Conservation (phyloP, 305 asterid genomes). For the Caryopteris hybrid region DNA sequence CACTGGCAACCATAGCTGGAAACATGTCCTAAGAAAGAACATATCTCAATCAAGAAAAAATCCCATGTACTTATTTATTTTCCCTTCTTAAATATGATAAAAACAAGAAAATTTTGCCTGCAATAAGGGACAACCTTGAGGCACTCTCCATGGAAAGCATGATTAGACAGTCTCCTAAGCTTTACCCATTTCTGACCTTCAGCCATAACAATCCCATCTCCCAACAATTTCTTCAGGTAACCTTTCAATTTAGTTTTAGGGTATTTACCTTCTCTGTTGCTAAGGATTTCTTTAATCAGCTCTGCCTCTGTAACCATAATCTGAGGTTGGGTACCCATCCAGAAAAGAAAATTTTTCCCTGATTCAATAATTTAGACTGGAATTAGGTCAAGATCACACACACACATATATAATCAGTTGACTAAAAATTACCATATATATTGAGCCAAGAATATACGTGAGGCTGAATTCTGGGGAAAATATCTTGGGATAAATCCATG, state of each 20-base stretch:
- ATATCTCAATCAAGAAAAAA: not conserved
- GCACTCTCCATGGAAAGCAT: constrained; percentile 55
- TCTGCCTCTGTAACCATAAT: constrained; percentile 51
- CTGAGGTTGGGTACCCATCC: constrained; percentile 50
- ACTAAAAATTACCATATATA: constrained; percentile 35
- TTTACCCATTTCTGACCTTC: constrained; percentile 54
- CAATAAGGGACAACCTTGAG: constrained; percentile 37
- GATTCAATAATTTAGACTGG: not conserved
- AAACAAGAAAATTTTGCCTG: not conserved
- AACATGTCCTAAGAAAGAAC: constrained; percentile 36
- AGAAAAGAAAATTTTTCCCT: constrained; percentile 45
- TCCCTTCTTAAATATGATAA: no score
- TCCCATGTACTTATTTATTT: no score
- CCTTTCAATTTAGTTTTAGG: constrained; percentile 17
- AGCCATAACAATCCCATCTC: constrained; percentile 41
- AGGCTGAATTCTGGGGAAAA: constrained; percentile 46
- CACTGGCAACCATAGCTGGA: constrained; percentile 41
- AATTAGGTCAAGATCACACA: not conserved
- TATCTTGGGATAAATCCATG: constrained; percentile 45
- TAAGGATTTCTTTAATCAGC: constrained; percentile 49
- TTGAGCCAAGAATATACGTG: constrained; percentile 46
- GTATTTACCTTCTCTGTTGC: constrained; percentile 35
- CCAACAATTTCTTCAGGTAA: constrained; percentile 31
- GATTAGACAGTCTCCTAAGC: constrained; percentile 51
- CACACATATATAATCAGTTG: not conserved